Percentiles rank a stretch among this genome's conserved stretches.
Evolutionary conservation across 2,329 filamentous ascomycete species (phyloP).

Genomic region (Incumbomyces delicatus): DNA sequence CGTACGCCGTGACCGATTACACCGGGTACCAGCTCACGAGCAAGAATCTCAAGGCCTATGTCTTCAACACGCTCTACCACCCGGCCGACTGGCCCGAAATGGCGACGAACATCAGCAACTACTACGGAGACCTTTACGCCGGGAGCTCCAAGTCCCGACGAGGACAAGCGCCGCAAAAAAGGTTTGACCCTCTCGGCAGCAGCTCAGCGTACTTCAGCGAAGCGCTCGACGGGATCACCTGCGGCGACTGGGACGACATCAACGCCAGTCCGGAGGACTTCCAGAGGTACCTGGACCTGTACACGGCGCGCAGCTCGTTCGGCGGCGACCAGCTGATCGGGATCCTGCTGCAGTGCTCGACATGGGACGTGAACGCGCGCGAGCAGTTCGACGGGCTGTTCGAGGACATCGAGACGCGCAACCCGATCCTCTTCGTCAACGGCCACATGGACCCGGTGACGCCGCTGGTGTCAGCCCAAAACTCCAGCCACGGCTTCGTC

Average conservation of each 20-base stretch:
- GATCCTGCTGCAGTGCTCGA: conserved; percentile 5
- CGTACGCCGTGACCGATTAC: neutral
- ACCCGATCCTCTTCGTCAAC: conserved; percentile 20
- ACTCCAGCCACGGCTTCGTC: conserved; percentile 17
- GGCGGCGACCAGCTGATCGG: neutral
- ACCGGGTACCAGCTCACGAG: neutral
- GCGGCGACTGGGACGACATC: conserved; percentile 4
- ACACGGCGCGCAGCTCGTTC: neutral
- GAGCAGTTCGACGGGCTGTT: conserved; percentile 19
- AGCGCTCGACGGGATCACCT: neutral
- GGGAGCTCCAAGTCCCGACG: neutral
- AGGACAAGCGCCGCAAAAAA: neutral
- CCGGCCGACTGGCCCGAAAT: neutral
- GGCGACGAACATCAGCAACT: neutral
- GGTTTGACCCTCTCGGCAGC: neutral
- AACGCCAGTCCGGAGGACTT: neutral
- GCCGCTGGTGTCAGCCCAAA: conserved; percentile 19
- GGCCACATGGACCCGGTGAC: conserved; percentile 21
- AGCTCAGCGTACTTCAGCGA: neutral
- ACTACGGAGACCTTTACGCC: neutral
- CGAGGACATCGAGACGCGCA: conserved; percentile 15
- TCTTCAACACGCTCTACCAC: neutral
- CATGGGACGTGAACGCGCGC: conserved; percentile 17
- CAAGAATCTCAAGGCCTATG: neutral
- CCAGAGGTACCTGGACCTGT: neutral